Evolutionary conservation across 768 basidiomycete genomes (phyloP).

Genomic region (Tulasnella sp.): DNA sequence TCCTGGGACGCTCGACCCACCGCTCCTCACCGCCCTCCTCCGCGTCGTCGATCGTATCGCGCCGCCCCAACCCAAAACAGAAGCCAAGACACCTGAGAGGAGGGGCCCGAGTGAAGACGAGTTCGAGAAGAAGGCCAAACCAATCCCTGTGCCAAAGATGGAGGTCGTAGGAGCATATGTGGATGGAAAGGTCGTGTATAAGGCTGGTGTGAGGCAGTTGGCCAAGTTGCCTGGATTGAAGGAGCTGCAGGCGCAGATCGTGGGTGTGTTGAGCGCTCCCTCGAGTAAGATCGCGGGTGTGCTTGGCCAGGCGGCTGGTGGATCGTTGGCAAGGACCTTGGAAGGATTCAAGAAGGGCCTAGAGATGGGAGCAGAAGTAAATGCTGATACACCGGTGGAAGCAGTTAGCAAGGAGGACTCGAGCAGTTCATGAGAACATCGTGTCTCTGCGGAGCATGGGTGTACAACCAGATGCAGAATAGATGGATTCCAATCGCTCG

Average conservation of each 20-base stretch:
- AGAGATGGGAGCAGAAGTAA: background rate
- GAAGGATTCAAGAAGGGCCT: constrained; percentile 9
- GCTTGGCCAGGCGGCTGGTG: constrained; percentile 2
- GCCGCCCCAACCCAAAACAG: background rate
- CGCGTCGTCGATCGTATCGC: constrained; percentile 5
- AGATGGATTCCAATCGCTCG: too few species aligned
- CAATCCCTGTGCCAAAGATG: background rate
- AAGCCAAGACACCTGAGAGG: background rate
- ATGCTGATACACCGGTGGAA: too few species aligned
- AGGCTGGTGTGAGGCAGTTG: background rate
- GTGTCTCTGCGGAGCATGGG: too few species aligned
- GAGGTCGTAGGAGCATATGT: constrained; percentile 5
- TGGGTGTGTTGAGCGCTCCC: constrained; percentile 4
- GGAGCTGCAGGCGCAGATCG: constrained; percentile 6
- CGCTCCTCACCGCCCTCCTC: background rate
- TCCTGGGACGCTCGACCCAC: constrained; percentile 7
- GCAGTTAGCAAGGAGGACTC: too few species aligned
- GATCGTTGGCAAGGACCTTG: constrained; percentile 6
- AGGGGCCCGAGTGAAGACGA: background rate
- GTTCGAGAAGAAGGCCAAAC: constrained; percentile 8
- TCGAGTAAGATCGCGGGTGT: constrained; percentile 3
- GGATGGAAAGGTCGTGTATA: constrained; percentile 8
- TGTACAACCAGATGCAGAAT: too few species aligned
- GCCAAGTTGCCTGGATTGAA: constrained; percentile 11
- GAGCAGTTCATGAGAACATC: too few species aligned